Base-by-base conservation (phyloP, 2,329 filamentous ascomycete genomes). In the Ophiostoma quercus region DNA sequence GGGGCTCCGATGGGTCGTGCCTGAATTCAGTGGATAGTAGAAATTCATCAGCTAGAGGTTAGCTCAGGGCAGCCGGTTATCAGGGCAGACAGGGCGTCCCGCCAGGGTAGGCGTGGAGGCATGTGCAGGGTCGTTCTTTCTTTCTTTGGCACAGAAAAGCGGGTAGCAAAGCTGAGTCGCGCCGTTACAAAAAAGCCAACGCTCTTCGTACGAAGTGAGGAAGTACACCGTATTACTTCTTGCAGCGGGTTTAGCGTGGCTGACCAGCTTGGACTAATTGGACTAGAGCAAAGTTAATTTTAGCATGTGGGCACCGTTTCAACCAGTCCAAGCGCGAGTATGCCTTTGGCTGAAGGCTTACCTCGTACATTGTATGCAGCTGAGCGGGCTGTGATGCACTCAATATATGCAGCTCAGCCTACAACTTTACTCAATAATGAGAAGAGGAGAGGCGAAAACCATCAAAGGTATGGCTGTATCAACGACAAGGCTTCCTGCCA, bases 201-300 rank as follows among this genome's bases (percentile, higher is more conserved):
- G 25, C 25, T 29, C 25, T 29, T 29, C 25, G 25, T 29, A 29
- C 25, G 25, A 29, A 29, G 25, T 29, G 25, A 29, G 25, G 25
- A 29, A 29, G 25, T 29, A 29, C 60, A 62, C 19, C 41, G 14
- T 9, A 57, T 57, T 57, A 25, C n/a, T 2, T 29, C 51, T 57
- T 34, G 34, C 34, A 34, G 34, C 34, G 34, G 34, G 34, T 34
- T 34, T 34, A 34, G 34, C 65, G 29, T 57, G 25, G 11, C 57
- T 32, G 54, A 29, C 12, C 54, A 60, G 22, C 25, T 25, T 25
- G 51, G 63, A 57, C 51, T 51, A 37, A 16, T 63, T n/a, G 29
- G 60, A 34, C 51, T 47, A 67, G 68, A 29, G 57, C 66, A 39
- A 66, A 25, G 57, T 66, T 68, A 65, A 70, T 68, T 68, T 65